Evolutionary conservation across 345 rosid genomes (phyloP).

Genomic region (Limnanthes douglasii): DNA sequence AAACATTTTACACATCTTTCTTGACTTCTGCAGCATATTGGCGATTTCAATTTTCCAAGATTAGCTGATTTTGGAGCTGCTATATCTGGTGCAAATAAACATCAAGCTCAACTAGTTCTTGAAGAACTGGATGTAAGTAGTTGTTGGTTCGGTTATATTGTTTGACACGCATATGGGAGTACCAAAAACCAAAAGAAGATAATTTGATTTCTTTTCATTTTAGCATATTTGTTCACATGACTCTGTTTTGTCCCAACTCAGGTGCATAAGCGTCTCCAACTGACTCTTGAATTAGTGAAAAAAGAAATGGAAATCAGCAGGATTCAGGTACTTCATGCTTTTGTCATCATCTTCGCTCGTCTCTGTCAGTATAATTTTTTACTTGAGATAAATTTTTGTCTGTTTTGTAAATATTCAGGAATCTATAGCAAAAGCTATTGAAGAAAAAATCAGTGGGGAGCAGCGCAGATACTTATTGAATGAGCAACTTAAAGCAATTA

Average conservation of each 20-base stretch:
- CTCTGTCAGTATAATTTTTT: slow-evolving; percentile 3
- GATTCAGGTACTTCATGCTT: slow-evolving; percentile 58
- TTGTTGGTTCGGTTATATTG: too few relatives aligned
- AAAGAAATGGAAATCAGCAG: slow-evolving; percentile 97
- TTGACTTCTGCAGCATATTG: slow-evolving; percentile 75
- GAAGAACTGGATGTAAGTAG: slow-evolving; percentile 95
- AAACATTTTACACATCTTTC: too few relatives aligned
- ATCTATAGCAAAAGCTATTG: slow-evolving; percentile 95
- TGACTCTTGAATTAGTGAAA: slow-evolving; percentile 77
- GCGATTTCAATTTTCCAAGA: slow-evolving; percentile 79
- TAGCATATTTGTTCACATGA: too few relatives aligned
- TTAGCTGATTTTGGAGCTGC: slow-evolving; percentile 99
- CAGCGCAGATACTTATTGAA: slow-evolving; percentile 94
- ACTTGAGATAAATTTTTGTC: slow-evolving; percentile 1
- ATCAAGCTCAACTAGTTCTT: slow-evolving; percentile 79
- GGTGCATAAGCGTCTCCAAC: slow-evolving; percentile 85
- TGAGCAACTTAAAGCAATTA: slow-evolving; percentile 98
- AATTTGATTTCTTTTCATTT: slow-evolving; percentile 4
- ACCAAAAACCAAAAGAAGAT: slow-evolving; percentile 1
- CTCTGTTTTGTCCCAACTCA: slow-evolving; percentile 10
- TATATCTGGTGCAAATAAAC: slow-evolving; percentile 84
- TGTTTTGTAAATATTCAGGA: slow-evolving; percentile 34
- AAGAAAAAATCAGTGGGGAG: slow-evolving; percentile 97
- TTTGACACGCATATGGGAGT: too few relatives aligned
- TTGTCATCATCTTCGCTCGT: neutral